Conservation (phyloP, 352 stramenopile species). For the Globisporangium cystogenes region DNA sequence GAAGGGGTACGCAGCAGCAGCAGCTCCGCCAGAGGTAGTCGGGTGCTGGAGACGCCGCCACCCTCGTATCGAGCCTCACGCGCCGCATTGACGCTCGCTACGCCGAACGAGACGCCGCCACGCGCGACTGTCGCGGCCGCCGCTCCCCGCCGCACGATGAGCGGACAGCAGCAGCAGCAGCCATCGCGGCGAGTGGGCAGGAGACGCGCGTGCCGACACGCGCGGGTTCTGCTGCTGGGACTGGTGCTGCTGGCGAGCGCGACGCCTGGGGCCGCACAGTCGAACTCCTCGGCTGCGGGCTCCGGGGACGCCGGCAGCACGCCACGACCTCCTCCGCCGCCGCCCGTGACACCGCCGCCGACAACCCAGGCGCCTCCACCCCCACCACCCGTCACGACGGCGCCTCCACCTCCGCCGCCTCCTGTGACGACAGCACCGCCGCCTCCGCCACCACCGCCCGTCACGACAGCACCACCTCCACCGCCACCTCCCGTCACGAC, state of each 20-base stretch:
- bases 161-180: neutral
- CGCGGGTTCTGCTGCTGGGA: neutral
- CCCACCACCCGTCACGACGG: neutral
- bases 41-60: too few relatives aligned
- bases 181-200: neutral
- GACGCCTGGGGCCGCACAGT: neutral
- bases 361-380: neutral
- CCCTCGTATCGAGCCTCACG: too few relatives aligned
- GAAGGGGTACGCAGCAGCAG: neutral
- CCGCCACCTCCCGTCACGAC: conserved; percentile 2
- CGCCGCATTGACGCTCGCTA: neutral
- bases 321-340: conserved; percentile 1
- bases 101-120: neutral
- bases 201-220: neutral
- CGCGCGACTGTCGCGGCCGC: too few relatives aligned
- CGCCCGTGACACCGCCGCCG: conserved; percentile 2
- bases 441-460: conserved; percentile 3
- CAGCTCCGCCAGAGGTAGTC: too few relatives aligned
- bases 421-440: conserved; percentile 5
- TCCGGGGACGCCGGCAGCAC: neutral
- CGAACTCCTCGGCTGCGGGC: neutral
- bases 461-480: conserved; percentile 6
- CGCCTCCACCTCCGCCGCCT: conserved; percentile 7
- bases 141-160: neutral
- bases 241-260: neutral